Evolutionary conservation across 163 green algal genomes (phyloP).

Genomic region (Dunaliella salina): DNA sequence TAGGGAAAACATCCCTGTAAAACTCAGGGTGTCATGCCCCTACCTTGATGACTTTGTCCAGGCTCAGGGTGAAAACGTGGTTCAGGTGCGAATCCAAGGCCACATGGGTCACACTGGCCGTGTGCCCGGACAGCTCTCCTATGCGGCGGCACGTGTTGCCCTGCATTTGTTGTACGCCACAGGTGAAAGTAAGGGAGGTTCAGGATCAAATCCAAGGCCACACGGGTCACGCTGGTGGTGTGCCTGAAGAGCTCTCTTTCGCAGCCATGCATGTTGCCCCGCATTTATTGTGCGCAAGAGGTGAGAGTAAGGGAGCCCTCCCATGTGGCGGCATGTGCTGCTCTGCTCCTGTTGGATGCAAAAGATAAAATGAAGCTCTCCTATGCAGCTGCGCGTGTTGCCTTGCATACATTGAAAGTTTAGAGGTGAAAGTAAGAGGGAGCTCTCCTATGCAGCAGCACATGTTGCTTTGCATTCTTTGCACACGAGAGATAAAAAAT

Average conservation of each 20-base stretch:
- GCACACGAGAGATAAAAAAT: no score
- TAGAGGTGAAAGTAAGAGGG: no score
- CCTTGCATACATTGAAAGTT: constrained; percentile 26
- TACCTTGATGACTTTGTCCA: constrained; percentile 69
- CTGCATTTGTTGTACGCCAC: constrained; percentile 18
- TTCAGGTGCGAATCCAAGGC: constrained; percentile 65
- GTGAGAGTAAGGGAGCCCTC: no score
- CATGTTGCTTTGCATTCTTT: constrained; percentile 42
- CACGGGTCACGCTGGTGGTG: constrained; percentile 53
- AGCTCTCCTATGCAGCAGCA: constrained; percentile 65
- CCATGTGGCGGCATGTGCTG: constrained; percentile 56
- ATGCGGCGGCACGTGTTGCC: constrained; percentile 57
- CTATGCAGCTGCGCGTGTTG: constrained; percentile 56
- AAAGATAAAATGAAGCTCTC: no score
- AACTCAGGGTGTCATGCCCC: constrained; percentile 29
- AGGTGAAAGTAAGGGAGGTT: no score
- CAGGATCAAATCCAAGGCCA: constrained; percentile 62
- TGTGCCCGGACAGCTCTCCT: constrained; percentile 72
- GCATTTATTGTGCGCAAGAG: not conserved
- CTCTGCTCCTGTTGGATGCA: constrained; percentile 26
- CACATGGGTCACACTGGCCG: constrained; percentile 56
- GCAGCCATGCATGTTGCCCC: constrained; percentile 53
- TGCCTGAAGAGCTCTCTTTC: constrained; percentile 73
- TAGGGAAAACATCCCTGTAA: no score
- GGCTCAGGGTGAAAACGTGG: constrained; percentile 64